Evolutionary conservation across 2,329 filamentous ascomycete species (phyloP).

Genomic region (Trichoderma cornu-damae): DNA sequence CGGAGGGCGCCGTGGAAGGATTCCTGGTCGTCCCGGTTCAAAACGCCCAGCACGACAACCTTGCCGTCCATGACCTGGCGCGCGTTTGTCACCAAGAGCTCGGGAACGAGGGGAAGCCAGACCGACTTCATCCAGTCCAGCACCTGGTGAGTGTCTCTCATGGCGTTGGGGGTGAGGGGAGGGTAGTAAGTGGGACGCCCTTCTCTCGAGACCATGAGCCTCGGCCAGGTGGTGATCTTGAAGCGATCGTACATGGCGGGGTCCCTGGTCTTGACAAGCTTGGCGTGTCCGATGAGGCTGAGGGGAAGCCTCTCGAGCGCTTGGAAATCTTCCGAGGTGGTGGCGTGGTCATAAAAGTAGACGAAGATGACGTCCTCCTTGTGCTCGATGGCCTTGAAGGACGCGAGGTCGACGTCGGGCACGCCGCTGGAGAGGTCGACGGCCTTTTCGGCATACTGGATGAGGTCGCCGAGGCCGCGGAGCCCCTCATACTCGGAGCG

Average conservation of each 20-base stretch:
- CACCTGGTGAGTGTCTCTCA: slow-evolving; percentile 76
- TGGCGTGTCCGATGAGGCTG: slow-evolving; percentile 84
- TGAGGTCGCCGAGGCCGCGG: slow-evolving; percentile 83
- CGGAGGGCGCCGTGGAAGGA: slow-evolving; percentile 73
- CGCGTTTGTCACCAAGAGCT: slow-evolving; percentile 85
- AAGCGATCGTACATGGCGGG: slow-evolving; percentile 70
- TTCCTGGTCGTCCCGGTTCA: slow-evolving; percentile 73
- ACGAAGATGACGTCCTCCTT: slow-evolving; percentile 94
- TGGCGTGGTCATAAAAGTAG: slow-evolving; percentile 97
- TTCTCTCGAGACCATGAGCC: slow-evolving; percentile 81
- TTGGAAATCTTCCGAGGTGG: slow-evolving; percentile 83
- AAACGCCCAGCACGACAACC: slow-evolving; percentile 85
- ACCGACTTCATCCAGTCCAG: slow-evolving; percentile 92
- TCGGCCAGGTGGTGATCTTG: slow-evolving; percentile 97
- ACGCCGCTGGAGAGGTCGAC: slow-evolving; percentile 72
- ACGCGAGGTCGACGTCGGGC: slow-evolving; percentile 69
- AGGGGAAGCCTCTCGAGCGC: slow-evolving; percentile 83
- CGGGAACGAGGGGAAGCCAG: slow-evolving; percentile 93
- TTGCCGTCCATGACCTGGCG: slow-evolving; percentile 93
- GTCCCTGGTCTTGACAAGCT: slow-evolving; percentile 86
- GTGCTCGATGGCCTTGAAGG: slow-evolving; percentile 78
- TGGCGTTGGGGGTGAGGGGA: slow-evolving; percentile 79
- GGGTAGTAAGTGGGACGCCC: slow-evolving; percentile 87
- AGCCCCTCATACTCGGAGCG: slow-evolving; percentile 90
- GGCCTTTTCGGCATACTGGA: slow-evolving; percentile 81